Conservation (phyloP, 1,284 basidiomycete genomes). For the Hemileia vastatrix region DNA sequence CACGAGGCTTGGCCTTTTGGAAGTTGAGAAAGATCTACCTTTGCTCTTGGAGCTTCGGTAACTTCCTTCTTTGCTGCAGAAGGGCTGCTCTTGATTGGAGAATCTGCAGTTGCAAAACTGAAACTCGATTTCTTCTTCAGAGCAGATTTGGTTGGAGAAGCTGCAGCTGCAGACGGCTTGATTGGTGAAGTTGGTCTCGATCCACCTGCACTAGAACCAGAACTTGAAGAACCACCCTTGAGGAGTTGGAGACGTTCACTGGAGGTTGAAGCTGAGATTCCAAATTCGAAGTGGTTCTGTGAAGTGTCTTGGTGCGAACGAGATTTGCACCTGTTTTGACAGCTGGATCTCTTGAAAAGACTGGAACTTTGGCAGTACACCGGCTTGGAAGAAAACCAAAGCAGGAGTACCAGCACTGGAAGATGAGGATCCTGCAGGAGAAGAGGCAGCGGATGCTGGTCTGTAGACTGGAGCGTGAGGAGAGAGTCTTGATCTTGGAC, state of each 20-base stretch:
- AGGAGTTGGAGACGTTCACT: not conserved
- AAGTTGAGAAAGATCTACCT: not conserved
- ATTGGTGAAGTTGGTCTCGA: not conserved
- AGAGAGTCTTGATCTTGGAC: not conserved
- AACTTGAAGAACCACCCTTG: not conserved
- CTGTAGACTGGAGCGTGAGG: not conserved
- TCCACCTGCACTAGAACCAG: not conserved
- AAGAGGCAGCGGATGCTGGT: not conserved
- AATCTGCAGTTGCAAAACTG: conserved; percentile 26
- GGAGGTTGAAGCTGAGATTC: not conserved
- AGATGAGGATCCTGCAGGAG: not conserved
- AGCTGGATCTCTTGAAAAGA: not conserved
- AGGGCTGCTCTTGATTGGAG: conserved; percentile 25
- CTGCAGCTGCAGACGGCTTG: not conserved
- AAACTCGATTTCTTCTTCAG: conserved; percentile 27
- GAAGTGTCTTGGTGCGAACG: not conserved
- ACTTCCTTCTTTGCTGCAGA: not conserved
- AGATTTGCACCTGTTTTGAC: not conserved
- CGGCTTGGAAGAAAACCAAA: too few species aligned
- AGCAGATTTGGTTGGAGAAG: conserved; percentile 18
- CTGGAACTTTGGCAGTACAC: too few species aligned
- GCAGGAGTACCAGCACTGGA: too few species aligned
- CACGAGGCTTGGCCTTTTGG: not conserved
- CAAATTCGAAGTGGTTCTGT: not conserved
- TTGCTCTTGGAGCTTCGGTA: not conserved